These are phyloP conservation scores for Blastomyces emzantsi DNA, from an alignment of 2,329 filamentous ascomycete genomes.

Conservation along the genomic window DNA sequence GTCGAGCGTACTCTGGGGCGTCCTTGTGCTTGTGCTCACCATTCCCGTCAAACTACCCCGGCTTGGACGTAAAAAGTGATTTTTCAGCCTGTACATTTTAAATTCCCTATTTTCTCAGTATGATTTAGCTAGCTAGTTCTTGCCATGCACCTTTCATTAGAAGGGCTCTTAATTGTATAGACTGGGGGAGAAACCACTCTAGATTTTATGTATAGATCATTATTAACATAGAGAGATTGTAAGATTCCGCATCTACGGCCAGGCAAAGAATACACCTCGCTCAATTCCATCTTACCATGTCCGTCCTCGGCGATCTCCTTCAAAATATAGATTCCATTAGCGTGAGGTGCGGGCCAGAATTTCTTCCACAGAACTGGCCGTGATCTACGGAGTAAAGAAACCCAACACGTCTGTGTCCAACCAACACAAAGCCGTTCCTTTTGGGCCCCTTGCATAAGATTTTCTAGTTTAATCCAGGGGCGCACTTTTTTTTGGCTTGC, in stretches of 20 bases:
- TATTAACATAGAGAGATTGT: background rate
- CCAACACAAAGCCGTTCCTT: background rate
- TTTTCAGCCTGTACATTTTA: background rate
- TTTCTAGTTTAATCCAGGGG: background rate
- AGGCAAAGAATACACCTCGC: background rate
- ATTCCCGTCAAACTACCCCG: constrained; percentile 3
- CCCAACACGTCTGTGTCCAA: background rate
- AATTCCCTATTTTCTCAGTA: background rate
- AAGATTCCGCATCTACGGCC: background rate
- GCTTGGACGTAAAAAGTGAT: constrained; percentile 3
- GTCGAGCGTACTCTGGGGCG: background rate
- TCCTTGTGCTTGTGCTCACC: background rate
- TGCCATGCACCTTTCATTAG: background rate
- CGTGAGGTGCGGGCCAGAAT: background rate
- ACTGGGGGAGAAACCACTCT: background rate
- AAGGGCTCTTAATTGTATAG: background rate
- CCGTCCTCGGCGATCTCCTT: too few relatives aligned
- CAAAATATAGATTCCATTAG: background rate
- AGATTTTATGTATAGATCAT: background rate
- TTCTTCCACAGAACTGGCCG: background rate
- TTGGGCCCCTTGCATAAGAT: background rate
- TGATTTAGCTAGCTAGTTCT: background rate
- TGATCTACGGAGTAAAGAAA: background rate
- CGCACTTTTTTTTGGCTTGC: background rate
- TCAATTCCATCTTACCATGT: too few relatives aligned